A percentile compares a stretch with the other conserved stretches of the same genome.
These are phyloP conservation scores for Trichosanthes cucumerina DNA, from an alignment of 306 rosid genomes.

Conservation along the genomic window DNA sequence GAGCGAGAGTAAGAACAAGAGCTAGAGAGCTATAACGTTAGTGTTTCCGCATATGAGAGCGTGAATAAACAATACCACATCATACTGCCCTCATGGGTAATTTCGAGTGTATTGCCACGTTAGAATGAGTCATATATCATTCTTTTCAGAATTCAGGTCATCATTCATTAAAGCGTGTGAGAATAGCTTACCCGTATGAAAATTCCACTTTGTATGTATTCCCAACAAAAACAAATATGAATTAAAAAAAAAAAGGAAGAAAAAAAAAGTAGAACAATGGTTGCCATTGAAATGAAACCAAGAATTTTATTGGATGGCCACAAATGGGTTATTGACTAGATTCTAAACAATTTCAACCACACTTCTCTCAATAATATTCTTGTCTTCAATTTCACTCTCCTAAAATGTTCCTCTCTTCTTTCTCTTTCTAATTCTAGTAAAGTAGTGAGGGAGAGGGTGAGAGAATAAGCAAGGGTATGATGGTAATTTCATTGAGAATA, in stretches of 20 bases:
- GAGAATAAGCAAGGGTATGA: not conserved
- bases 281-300: constrained; percentile 5
- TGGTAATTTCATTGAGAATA: not conserved
- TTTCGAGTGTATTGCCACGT: too few relatives aligned
- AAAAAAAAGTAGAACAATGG: not conserved
- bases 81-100: too few relatives aligned
- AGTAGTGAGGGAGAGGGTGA: not conserved
- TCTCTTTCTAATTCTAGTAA: not conserved
- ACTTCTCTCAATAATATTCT: not conserved
- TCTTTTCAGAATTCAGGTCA: too few relatives aligned
- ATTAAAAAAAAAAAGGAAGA: not conserved
- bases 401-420: not conserved
- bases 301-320: constrained; percentile 2
- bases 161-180: too few relatives aligned
- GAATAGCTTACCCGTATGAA: too few relatives aligned
- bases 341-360: constrained; percentile 2
- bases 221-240: not conserved
- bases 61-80: too few relatives aligned
- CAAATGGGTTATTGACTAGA: not conserved
- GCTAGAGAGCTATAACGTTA: too few relatives aligned
- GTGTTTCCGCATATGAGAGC: too few relatives aligned
- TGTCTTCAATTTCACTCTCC: not conserved
- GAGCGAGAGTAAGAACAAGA: too few relatives aligned
- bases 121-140: too few relatives aligned
- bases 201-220: too few relatives aligned